A percentile compares a stretch with the other conserved stretches of the same genome.
These are phyloP conservation scores for Sindora glabra DNA, from an alignment of 306 rosid genomes.

Conservation along the genomic window DNA sequence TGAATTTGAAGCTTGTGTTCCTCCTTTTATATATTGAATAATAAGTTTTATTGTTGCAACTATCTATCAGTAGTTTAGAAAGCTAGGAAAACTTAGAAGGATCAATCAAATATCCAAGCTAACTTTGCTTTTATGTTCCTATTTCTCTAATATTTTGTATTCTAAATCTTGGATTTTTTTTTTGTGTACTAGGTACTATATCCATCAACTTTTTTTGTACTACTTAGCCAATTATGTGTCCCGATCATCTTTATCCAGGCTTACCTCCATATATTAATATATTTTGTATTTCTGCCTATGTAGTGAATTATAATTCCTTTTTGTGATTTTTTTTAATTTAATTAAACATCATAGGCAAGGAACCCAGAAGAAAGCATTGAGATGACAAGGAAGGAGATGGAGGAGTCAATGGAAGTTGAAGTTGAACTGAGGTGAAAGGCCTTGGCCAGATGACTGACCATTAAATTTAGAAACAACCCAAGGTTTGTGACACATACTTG, in stretches of 20 bases:
- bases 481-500: constrained; percentile 44
- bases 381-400: constrained; percentile 74
- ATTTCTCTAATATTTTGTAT: background rate
- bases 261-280: background rate
- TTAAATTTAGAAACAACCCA: constrained; percentile 89
- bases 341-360: constrained; percentile 49
- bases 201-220: background rate
- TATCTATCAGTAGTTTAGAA: background rate
- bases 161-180: background rate
- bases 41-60: background rate
- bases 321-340: too few species aligned
- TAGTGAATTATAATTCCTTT: background rate
- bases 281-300: background rate
- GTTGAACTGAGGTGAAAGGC: constrained; percentile 79
- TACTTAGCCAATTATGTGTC: background rate
- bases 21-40: background rate
- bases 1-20: too few species aligned
- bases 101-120: background rate
- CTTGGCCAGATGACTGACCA: constrained; percentile 93
- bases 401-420: constrained; percentile 87
- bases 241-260: background rate
- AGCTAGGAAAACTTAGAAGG: too few species aligned
- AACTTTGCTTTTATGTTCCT: background rate
- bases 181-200: background rate
- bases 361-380: constrained; percentile 68